These are phyloP conservation scores for Isabelozyma rhagii DNA, from an alignment of 805 yeast genomes.

Conservation along the genomic window DNA sequence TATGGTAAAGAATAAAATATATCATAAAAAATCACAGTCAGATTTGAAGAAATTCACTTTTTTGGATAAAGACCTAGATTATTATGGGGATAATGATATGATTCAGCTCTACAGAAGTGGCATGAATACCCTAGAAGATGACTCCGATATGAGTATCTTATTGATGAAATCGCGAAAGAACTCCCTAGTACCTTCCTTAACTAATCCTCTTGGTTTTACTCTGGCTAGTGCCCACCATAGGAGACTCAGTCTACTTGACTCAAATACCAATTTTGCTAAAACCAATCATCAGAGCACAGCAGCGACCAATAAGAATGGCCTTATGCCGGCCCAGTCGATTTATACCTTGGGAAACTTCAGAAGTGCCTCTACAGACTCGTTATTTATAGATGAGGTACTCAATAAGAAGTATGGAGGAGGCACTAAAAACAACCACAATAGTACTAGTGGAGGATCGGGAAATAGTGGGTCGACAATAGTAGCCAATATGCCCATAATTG, in stretches of 20 bases:
- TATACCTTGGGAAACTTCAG: slow-evolving; percentile 32
- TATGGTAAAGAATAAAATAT: slow-evolving; percentile 16
- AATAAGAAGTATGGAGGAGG: slow-evolving; percentile 22
- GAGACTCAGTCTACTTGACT: slow-evolving; percentile 10
- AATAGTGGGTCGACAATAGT: slow-evolving; percentile 1
- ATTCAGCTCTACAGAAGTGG: slow-evolving; percentile 13
- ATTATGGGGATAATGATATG: slow-evolving; percentile 28
- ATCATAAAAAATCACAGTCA: slow-evolving; percentile 10
- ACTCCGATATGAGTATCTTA: slow-evolving; percentile 23
- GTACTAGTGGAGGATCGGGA: neutral
- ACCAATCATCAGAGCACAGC: neutral
- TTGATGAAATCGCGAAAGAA: slow-evolving; percentile 22
- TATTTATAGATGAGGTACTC: slow-evolving; percentile 32
- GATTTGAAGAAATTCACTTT: slow-evolving; percentile 35
- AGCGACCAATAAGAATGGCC: slow-evolving; percentile 1
- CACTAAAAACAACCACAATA: neutral
- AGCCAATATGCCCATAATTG: slow-evolving; percentile 3
- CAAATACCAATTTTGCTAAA: neutral
- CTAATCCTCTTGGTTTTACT: slow-evolving; percentile 3
- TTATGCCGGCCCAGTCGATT: slow-evolving; percentile 28
- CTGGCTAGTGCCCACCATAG: slow-evolving; percentile 4
- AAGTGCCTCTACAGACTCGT: slow-evolving; percentile 38
- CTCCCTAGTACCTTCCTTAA: slow-evolving; percentile 11
- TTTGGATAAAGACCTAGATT: slow-evolving; percentile 24
- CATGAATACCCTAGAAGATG: slow-evolving; percentile 13